Evolutionary conservation across 2,329 filamentous ascomycete species (phyloP), one percentile per base, ranked within the genome.

Genomic region (Beauveria asiatica): DNA sequence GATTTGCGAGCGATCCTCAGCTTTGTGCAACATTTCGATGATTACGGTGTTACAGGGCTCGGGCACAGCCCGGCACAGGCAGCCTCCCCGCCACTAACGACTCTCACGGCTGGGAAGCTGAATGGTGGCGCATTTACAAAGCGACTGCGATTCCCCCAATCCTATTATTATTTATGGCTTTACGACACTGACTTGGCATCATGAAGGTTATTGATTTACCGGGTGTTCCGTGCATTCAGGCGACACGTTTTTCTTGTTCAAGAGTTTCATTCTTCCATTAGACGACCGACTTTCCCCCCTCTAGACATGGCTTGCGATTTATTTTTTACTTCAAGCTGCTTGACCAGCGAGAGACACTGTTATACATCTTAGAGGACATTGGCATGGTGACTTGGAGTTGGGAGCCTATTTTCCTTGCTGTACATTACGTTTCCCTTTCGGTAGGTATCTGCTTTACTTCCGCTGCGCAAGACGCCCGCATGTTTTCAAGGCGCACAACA

Each of bases 21-120:
- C 59, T 21, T 37, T 56, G 44, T 56, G 37, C 44, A 60, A 50
- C 25, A 49, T 39, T 51, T 49, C 37, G n/a, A 50, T 51, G 52
- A 60, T 42, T 37, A 50, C 33, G 39, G 37, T 39, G 51, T 51
- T 46, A 17, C 42, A 11, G 42, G 59, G 39, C 19, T 44, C 23
- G 13, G 33, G 39, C 44, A 56, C 51, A 37, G 25, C 44, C 67
- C 5, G 70, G 68, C 48, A 67, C 64, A 6, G 65, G 63, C 54
- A 61, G 66, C 9, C 67, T 66, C 16, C 69, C 70, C 4, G 68
- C 69, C 6, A 68, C 72, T 2, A 80, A 83, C 59, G 65, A 75
- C 5, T 45, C n/a, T 37, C 83, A 83, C 60, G 80, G 81, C 13
- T 83, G 80, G 81, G 80, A 83, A 61, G 79, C 78, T 10, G 79